These are phyloP conservation scores for Diplocarpon rosae DNA, from an alignment of 2,329 filamentous ascomycete genomes.

Conservation along the genomic window DNA sequence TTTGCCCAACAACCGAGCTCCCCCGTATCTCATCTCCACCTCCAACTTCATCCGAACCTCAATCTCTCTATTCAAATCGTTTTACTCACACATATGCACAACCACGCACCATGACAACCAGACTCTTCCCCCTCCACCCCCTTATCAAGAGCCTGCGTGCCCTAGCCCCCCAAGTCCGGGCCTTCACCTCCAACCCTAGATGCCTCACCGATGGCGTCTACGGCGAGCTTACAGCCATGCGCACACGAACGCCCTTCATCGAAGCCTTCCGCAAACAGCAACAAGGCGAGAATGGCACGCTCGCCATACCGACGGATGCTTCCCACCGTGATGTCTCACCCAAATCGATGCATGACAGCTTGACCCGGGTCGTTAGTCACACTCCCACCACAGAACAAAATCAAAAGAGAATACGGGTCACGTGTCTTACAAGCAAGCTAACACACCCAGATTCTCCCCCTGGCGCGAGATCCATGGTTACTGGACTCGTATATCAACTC, in stretches of 20 bases:
- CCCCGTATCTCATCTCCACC: background rate
- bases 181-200: slow-evolving; percentile 13
- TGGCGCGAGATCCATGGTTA: slow-evolving; percentile 59
- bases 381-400: background rate
- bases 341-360: slow-evolving; percentile 57
- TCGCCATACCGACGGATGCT: slow-evolving; percentile 13
- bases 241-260: slow-evolving; percentile 57
- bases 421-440: background rate
- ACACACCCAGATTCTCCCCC: slow-evolving; percentile 41
- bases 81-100: background rate
- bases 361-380: slow-evolving; percentile 45
- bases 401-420: background rate
- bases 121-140: background rate
- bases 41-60: background rate
- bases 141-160: background rate
- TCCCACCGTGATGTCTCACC: slow-evolving; percentile 42
- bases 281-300: slow-evolving; percentile 15
- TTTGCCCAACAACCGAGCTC: background rate
- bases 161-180: slow-evolving; percentile 5
- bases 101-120: slow-evolving; percentile 9
- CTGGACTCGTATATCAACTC: slow-evolving; percentile 61
- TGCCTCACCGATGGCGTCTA: slow-evolving; percentile 43
- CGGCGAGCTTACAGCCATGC: slow-evolving; percentile 44
- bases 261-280: slow-evolving; percentile 49
- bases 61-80: background rate